Conservation (phyloP, 75 land plant genomes). For the Cunninghamia lanceolata region DNA sequence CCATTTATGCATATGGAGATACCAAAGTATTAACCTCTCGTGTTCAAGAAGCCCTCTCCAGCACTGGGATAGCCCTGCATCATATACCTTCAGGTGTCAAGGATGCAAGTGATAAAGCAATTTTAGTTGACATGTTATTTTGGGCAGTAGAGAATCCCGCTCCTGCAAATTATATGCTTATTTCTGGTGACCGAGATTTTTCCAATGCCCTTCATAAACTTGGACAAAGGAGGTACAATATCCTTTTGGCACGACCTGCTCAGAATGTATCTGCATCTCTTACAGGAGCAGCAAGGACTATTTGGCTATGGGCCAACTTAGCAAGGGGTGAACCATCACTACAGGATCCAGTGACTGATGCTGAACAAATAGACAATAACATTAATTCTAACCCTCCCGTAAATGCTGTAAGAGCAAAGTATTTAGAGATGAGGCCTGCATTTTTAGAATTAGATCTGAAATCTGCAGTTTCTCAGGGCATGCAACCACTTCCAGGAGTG, state of each 20-base stretch:
- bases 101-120: too few species aligned
- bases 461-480: conserved; percentile 7
- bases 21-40: conserved; percentile 27
- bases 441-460: conserved; percentile 8
- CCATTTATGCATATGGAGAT: conserved; percentile 65
- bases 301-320: conserved; percentile 73
- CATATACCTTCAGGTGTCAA: conserved; percentile 72
- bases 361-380: background rate
- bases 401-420: too few species aligned
- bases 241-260: conserved; percentile 63
- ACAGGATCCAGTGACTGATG: conserved; percentile 17
- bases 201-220: conserved; percentile 76
- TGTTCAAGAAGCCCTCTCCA: conserved; percentile 54
- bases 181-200: conserved; percentile 77
- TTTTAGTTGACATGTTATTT: conserved; percentile 33
- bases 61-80: conserved; percentile 67
- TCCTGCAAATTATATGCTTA: conserved; percentile 72
- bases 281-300: conserved; percentile 67
- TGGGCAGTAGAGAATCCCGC: conserved; percentile 89
- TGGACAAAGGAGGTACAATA: conserved; percentile 61
- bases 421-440: background rate
- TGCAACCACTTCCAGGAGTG: background rate
- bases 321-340: conserved; percentile 37
- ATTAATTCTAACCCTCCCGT: conserved; percentile 16
- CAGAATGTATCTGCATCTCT: conserved; percentile 52